Percentiles rank a stretch among this genome's conserved stretches.
Conservation (phyloP, 345 rosid species). For the Eucalyptus regnans region DNA sequence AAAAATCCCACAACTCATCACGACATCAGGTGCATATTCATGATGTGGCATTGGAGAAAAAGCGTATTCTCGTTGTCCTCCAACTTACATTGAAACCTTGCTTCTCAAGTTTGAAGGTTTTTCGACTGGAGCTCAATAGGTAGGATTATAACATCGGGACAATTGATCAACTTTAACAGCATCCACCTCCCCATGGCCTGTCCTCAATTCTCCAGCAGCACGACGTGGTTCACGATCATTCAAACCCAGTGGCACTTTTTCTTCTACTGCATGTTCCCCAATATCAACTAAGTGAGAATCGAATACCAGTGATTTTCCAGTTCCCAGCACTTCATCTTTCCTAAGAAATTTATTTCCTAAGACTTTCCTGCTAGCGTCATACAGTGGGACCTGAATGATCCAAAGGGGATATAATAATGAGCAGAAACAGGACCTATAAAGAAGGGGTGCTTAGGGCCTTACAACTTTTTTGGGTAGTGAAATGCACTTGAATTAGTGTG, state of each 20-base stretch:
- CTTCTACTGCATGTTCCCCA: constrained; percentile 27
- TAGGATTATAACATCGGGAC: neutral
- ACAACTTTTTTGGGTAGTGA: neutral
- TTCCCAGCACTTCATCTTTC: constrained; percentile 33
- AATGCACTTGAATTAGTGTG: neutral
- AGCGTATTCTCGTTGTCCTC: fast-evolving
- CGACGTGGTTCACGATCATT: neutral
- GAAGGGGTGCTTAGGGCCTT: neutral
- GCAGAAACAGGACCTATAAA: neutral
- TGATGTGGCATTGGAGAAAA: too few relatives aligned
- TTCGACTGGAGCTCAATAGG: too few relatives aligned
- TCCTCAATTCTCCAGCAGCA: neutral
- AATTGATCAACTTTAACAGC: neutral
- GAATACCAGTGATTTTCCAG: constrained; percentile 30
- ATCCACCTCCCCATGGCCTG: neutral
- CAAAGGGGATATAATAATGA: neutral
- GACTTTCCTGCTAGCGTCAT: constrained; percentile 28
- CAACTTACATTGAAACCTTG: too few relatives aligned
- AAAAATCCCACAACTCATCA: too few relatives aligned
- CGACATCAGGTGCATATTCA: too few relatives aligned
- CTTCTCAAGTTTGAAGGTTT: fast-evolving
- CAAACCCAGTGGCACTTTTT: neutral
- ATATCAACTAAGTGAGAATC: constrained; percentile 33
- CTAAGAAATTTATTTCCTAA: constrained; percentile 30
- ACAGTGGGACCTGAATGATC: constrained; percentile 31